Evolutionary conservation across 2,329 filamentous ascomycete species (phyloP).

Genomic region (Alternaria longipes): DNA sequence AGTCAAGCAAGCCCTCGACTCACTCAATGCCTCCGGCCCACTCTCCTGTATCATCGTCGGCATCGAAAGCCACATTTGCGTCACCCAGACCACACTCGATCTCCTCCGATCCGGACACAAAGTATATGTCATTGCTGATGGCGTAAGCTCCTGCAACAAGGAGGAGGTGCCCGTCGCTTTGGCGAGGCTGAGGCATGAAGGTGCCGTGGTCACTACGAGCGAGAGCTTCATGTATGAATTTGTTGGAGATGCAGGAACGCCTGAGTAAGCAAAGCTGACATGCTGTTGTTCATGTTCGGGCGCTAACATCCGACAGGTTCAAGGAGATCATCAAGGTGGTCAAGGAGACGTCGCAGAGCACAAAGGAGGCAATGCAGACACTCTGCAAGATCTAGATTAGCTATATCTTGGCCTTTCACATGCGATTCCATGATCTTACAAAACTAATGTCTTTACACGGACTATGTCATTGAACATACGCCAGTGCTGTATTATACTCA

Average conservation of each 20-base stretch:
- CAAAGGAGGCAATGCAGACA: constrained; percentile 72
- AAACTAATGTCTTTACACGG: too few relatives aligned
- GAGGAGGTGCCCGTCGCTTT: constrained; percentile 84
- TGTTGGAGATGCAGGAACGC: constrained; percentile 79
- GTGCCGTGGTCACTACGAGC: constrained; percentile 82
- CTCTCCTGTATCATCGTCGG: constrained; percentile 77
- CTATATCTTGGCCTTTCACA: neutral
- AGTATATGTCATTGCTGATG: constrained; percentile 90
- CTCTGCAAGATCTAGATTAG: constrained; percentile 66
- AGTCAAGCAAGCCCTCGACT: constrained; percentile 60
- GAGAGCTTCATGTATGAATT: constrained; percentile 92
- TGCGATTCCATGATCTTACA: too few relatives aligned
- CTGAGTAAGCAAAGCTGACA: constrained; percentile 55
- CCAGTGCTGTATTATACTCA: too few relatives aligned
- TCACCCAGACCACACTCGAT: constrained; percentile 87
- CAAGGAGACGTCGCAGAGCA: constrained; percentile 77
- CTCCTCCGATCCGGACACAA: constrained; percentile 76
- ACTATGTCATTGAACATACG: too few relatives aligned
- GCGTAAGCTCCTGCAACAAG: constrained; percentile 84
- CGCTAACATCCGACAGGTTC: constrained; percentile 60
- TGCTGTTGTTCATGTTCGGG: neutral
- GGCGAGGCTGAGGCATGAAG: constrained; percentile 76
- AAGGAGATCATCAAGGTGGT: constrained; percentile 77
- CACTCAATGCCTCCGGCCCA: constrained; percentile 40
- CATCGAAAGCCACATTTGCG: constrained; percentile 93